Evolutionary conservation across 345 rosid species (phyloP), one percentile per base, ranked within the genome.

Genomic region (Corymbia maculata): DNA sequence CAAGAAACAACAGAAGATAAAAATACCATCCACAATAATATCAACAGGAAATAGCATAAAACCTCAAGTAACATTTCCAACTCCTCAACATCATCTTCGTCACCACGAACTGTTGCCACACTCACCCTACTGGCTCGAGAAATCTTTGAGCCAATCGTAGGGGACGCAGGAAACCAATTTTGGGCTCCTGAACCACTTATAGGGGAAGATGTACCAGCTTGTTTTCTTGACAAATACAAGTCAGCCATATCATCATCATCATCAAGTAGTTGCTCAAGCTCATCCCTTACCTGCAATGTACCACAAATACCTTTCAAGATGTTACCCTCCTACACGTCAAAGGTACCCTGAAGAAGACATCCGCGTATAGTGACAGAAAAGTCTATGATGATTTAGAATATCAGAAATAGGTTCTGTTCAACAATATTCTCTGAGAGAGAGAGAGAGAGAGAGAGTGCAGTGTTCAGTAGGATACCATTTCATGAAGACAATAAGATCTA

Each of bases 161-260:
- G 99, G 79, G 99, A 96, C 79, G 96, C 94, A 90, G 93, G 89
- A 94, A 88, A 93, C 98, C 97, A 98, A 90, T 94, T 94, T 86
- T 94, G 94, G 55, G 90, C 97, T 90, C 96, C 97, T 55, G 95
- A 93, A 79, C 92, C 96, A 92, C 97, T 97, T 82, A 86, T 85
- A 75, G 98, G 98, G 47, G 99, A 94, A 86, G 94, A 92, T 86
- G 95, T 90, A 79, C 95, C 92, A 51, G 93, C 94, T 89, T 95
- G 89, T 91, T 98, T 98, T 91, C 99, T 96, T 51, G 99, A 96
- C 91, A 98, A 92, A 93, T 96, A 98, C 55, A 98, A 96, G 89
- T 98, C 98, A 82, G 98, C 98, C 99, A 98, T 98, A 89, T 98
- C 99, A 89, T 97, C 99, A 51, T 98, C 99, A 90, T 98, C 99